These are phyloP conservation scores for Capsella bursapastoris DNA, from an alignment of 345 rosid genomes.

Conservation along the genomic window DNA sequence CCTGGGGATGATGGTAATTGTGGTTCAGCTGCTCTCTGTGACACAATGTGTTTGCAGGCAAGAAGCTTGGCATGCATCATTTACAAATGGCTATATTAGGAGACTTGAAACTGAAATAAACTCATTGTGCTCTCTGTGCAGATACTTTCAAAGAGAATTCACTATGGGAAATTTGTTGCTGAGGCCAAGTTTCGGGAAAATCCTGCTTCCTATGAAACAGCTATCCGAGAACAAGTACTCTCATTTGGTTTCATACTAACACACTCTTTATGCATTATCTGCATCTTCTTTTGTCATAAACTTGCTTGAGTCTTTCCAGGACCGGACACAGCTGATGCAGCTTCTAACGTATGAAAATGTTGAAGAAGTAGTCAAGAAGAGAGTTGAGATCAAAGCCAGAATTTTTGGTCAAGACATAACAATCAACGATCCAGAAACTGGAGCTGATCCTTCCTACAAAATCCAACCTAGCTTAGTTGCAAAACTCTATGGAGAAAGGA, in stretches of 20 bases:
- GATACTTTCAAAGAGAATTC: constrained; percentile 70
- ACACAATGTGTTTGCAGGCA: constrained; percentile 75
- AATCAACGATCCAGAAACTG: constrained; percentile 24
- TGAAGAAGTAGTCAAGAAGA: constrained; percentile 58
- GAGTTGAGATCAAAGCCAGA: constrained; percentile 65
- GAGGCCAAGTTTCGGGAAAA: constrained; percentile 67
- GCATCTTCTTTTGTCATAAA: not conserved
- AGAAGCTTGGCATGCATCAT: constrained; percentile 23
- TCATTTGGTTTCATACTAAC: constrained; percentile 3
- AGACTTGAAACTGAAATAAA: not conserved
- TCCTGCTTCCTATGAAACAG: constrained; percentile 52
- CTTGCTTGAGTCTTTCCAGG: constrained; percentile 48
- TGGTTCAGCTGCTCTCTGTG: constrained; percentile 70
- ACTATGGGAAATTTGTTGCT: constrained; percentile 63
- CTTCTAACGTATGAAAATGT: constrained; percentile 57
- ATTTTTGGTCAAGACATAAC: constrained; percentile 54
- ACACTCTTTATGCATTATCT: constrained; percentile 4
- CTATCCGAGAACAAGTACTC: constrained; percentile 62
- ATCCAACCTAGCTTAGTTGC: constrained; percentile 64
- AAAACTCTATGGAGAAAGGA: constrained; percentile 59
- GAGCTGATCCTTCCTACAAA: constrained; percentile 54
- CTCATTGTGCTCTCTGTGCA: constrained; percentile 36
- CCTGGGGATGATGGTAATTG: constrained; percentile 69
- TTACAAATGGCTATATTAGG: constrained; percentile 6
- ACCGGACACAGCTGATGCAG: constrained; percentile 52